Conservation (phyloP, 2,329 filamentous ascomycete genomes). For the Calonectria henricotiae region DNA sequence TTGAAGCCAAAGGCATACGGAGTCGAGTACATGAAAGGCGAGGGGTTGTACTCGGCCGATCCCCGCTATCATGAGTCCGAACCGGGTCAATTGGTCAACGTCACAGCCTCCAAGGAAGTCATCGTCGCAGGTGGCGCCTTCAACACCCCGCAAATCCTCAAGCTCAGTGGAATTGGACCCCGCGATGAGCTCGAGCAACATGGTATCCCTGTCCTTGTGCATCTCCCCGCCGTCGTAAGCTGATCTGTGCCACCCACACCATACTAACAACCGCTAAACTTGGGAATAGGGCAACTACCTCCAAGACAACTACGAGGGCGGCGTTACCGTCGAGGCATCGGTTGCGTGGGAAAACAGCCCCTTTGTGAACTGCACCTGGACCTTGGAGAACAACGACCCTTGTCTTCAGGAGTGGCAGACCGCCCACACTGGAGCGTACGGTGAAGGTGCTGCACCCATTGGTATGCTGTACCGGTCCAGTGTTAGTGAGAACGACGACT, state of each 20-base stretch:
- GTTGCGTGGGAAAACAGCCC: constrained; percentile 42
- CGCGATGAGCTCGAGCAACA: constrained; percentile 57
- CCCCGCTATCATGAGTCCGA: constrained; percentile 38
- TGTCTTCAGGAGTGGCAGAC: constrained; percentile 57
- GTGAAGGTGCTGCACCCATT: constrained; percentile 48
- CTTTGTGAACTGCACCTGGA: constrained; percentile 35
- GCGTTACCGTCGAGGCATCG: constrained; percentile 44
- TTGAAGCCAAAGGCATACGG: constrained; percentile 42
- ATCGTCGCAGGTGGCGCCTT: constrained; percentile 48
- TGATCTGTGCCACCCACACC: not conserved
- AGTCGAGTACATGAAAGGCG: constrained; percentile 59
- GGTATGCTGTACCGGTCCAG: constrained; percentile 53
- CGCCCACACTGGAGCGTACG: constrained; percentile 45
- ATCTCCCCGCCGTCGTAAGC: constrained; percentile 64
- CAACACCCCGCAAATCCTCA: constrained; percentile 63
- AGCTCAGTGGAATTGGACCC: constrained; percentile 67
- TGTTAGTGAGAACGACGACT: constrained; percentile 48
- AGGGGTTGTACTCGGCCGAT: constrained; percentile 63
- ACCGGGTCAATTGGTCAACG: constrained; percentile 32
- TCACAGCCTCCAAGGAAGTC: constrained; percentile 44
- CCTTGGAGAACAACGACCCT: constrained; percentile 50
- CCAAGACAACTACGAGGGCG: constrained; percentile 53
- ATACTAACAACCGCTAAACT: not conserved
- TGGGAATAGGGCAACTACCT: constrained; percentile 44
- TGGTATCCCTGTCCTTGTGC: constrained; percentile 62